Base-by-base conservation (phyloP, 2,329 filamentous ascomycete species). In the Aureobasidium lini region DNA sequence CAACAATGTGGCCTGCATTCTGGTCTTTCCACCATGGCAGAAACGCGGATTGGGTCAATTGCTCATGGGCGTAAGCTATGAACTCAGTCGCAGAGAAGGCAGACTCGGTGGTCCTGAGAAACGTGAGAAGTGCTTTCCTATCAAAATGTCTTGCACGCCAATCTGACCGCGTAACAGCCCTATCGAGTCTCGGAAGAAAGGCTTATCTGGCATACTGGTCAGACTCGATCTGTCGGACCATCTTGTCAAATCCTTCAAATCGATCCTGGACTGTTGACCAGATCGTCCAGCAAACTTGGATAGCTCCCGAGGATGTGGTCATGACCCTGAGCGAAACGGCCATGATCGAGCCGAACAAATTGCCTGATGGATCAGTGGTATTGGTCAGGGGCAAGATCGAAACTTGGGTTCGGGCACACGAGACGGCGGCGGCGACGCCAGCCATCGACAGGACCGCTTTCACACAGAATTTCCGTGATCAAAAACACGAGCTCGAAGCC, bases 11-110 rank as follows among this genome's bases (percentile, higher is more conserved):
- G 94, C 94, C 1, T 99, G 94, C 71, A 99, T 99, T 66, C 80
- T 97, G 6, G 83, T 97, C 15, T 97, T 97, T 69, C 94, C 94
- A 1, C 94, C 94, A 0, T 97, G 93, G 85, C 93, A 97, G 73
- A 86, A 88, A 63, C 91, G 90, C 64, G 91, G 93, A 1, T 81
- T 97, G 0, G 94, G 94, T 0, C 85, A 90, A 54, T 77, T 97
- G 53, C 80, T 99, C 34, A 97, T 99, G 84, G 91, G 90, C 5
- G 84, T 94, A 2, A 95, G 89, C 39, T 99, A 99, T 73, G 92
- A 94, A 72, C 87, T 99, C 48, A 93, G 91, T 18, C 84, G 86
- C 49, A 83, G 89, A 59, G 92, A 97, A 69, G 85, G 86, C 6
- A 80, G 93, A 44, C 81, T 96, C 31, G 94, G 94, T 37, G 93